Conservation (phyloP, 2,329 filamentous ascomycete species). For the Exserohilum rostratum region DNA sequence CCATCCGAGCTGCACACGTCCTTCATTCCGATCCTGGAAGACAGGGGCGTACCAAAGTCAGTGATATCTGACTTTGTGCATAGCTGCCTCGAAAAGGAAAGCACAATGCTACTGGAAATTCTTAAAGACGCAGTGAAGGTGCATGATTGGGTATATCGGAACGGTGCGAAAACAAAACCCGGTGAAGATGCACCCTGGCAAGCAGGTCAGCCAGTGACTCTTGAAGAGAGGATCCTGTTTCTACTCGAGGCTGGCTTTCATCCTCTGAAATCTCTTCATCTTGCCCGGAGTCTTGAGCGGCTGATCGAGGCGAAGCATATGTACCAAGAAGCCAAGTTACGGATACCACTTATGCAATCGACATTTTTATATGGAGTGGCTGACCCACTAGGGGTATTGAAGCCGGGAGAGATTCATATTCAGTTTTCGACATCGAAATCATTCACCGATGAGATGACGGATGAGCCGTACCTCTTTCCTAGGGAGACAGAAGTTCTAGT, state of each 20-base stretch:
- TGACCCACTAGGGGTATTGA: slow-evolving; percentile 66
- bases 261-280: slow-evolving; percentile 54
- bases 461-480: slow-evolving; percentile 61
- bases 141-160: slow-evolving; percentile 49
- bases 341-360: slow-evolving; percentile 66
- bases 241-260: slow-evolving; percentile 61
- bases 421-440: slow-evolving; percentile 65
- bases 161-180: slow-evolving; percentile 38
- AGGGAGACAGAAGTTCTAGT: slow-evolving; percentile 68
- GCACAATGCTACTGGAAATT: slow-evolving; percentile 59
- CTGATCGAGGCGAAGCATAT: slow-evolving; percentile 62
- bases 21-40: slow-evolving; percentile 70
- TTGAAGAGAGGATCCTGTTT: slow-evolving; percentile 37
- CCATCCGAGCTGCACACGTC: slow-evolving; percentile 68
- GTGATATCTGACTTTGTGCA: slow-evolving; percentile 59
- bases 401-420: slow-evolving; percentile 71
- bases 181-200: slow-evolving; percentile 24
- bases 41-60: slow-evolving; percentile 58
- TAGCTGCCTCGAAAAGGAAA: slow-evolving; percentile 58
- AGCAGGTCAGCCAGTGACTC: slow-evolving; percentile 29
- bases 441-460: slow-evolving; percentile 62
- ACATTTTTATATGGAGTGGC: slow-evolving; percentile 70
- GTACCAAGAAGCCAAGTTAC: slow-evolving; percentile 61
- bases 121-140: slow-evolving; percentile 64
- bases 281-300: slow-evolving; percentile 57